These are phyloP conservation scores for Mycena vulgaris DNA, from an alignment of 768 basidiomycete genomes.

Conservation along the genomic window DNA sequence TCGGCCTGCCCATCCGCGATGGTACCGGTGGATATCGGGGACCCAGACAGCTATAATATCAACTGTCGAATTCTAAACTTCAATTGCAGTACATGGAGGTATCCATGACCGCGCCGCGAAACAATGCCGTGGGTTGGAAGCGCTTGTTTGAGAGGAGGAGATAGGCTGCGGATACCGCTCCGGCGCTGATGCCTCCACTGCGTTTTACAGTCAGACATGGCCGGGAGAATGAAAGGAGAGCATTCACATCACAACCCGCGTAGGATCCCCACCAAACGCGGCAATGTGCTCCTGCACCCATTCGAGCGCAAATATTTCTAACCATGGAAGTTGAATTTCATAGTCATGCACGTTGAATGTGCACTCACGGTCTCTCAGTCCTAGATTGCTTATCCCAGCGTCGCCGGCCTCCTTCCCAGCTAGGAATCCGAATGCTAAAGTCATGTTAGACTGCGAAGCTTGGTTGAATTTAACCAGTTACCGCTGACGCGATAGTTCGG, in stretches of 20 bases:
- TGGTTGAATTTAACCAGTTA: not conserved
- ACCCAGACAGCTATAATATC: slow-evolving; percentile 27
- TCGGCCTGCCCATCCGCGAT: slow-evolving; percentile 18
- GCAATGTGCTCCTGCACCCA: slow-evolving; percentile 28
- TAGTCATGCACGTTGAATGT: not conserved
- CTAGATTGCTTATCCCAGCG: slow-evolving; percentile 62
- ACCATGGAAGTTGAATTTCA: too few species aligned
- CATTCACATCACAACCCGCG: slow-evolving; percentile 13
- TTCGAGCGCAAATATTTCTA: slow-evolving; percentile 32
- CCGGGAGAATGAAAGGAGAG: not conserved
- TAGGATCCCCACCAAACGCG: slow-evolving; percentile 25
- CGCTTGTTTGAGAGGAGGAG: slow-evolving; percentile 26
- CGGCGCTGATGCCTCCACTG: slow-evolving; percentile 18
- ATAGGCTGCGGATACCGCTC: slow-evolving; percentile 20
- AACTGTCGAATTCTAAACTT: too few species aligned
- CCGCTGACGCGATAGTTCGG: slow-evolving; percentile 13
- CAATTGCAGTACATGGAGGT: slow-evolving; percentile 35
- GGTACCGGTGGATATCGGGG: slow-evolving; percentile 2
- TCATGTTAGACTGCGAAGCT: slow-evolving; percentile 5
- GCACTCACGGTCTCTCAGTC: slow-evolving; percentile 65
- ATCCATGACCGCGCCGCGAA: slow-evolving; percentile 33
- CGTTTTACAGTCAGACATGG: slow-evolving; percentile 8
- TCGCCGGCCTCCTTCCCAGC: slow-evolving; percentile 55
- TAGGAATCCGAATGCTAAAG: slow-evolving; percentile 60
- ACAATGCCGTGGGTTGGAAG: slow-evolving; percentile 14